Evolutionary conservation across 106 monocot genomes (phyloP).

Genomic region (Ottelia alismoides): DNA sequence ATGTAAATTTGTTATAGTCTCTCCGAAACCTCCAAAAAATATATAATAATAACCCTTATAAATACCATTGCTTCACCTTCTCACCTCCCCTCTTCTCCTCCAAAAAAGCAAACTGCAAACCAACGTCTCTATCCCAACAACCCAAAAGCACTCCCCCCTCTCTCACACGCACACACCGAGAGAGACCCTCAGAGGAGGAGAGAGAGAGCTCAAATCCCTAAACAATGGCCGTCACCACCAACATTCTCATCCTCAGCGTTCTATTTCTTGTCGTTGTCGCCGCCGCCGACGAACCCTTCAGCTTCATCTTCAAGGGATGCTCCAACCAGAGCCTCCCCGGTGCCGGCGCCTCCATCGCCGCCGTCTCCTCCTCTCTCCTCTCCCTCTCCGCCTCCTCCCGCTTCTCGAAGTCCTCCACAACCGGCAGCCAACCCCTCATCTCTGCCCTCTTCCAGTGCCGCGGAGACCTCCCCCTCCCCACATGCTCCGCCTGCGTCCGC

Average conservation of each 20-base stretch:
- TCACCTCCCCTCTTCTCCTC: too few species aligned
- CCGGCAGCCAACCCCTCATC: slow-evolving; percentile 18
- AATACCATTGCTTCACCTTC: too few species aligned
- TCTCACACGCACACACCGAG: too few species aligned
- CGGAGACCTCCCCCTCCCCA: slow-evolving; percentile 45
- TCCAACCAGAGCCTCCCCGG: slow-evolving; percentile 11
- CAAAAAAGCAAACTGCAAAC: too few species aligned
- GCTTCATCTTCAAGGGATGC: slow-evolving; percentile 13
- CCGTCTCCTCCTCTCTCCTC: slow-evolving; percentile 12
- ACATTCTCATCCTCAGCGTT: background rate
- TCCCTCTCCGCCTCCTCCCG: slow-evolving; percentile 3
- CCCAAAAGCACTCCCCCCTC: too few species aligned
- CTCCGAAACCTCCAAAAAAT: too few species aligned
- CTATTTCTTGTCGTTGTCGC: background rate
- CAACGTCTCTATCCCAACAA: too few species aligned
- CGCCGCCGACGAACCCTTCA: slow-evolving; percentile 3
- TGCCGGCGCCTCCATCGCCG: slow-evolving; percentile 1
- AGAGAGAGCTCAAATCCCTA: too few species aligned
- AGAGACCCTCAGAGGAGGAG: too few species aligned
- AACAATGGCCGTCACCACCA: background rate
- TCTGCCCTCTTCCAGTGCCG: slow-evolving; percentile 76
- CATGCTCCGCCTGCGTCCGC: slow-evolving; percentile 51
- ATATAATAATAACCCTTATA: too few species aligned
- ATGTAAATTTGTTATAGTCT: too few species aligned
- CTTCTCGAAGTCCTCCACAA: slow-evolving; percentile 18